Evolutionary conservation across 768 basidiomycete genomes (phyloP), one percentile per base, ranked within the genome.

Genomic region (Podaxis rugospora): DNA sequence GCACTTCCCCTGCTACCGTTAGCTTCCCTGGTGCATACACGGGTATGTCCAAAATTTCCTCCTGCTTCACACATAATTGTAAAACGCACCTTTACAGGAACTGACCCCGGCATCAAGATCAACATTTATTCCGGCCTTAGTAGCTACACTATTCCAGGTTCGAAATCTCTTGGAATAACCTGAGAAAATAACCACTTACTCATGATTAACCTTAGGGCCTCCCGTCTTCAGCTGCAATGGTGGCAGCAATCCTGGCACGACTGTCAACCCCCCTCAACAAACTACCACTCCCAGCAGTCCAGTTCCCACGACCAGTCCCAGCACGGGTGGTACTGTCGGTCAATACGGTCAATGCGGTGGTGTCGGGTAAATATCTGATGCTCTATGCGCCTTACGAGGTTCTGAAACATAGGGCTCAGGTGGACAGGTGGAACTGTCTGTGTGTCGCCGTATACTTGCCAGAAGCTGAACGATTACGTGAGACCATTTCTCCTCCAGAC

Each of bases 1-100:
- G 66, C 59, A 68, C 76, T 10, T 69, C 65, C 14, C 80, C 81
- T 1, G 68, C 77, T 16, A 77, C 78, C n/a, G 80, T 81, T 44
- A 75, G 70, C 63, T 78, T 83, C 75, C 80, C 80, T 6, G 81
- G 81, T 23, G 77, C 79, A 9, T 81, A 81, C 68, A 69, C 65
- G 25, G 71, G 76, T 74, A 37, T 36, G 64, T 62, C n/a, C 52
- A 23, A 13, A 39, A 5, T 16, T 32, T 59, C 32, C 7, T 32
- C 46, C 5, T 11, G 52, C 25, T 3, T 50, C 14, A 57, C 27
- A 4, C 18, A 11, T 11, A 27, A 14, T 21, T 1, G 21, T 49
- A 23, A 49, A 49, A 18, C 23, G 11, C 1, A 13, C 27, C 10
- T 21, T 59, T 23, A 61, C 62, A 59, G 57, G 57, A 42, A 51